Evolutionary conservation across 139 green algal genomes (phyloP).

Genomic region (Ettlia oleoabundans): DNA sequence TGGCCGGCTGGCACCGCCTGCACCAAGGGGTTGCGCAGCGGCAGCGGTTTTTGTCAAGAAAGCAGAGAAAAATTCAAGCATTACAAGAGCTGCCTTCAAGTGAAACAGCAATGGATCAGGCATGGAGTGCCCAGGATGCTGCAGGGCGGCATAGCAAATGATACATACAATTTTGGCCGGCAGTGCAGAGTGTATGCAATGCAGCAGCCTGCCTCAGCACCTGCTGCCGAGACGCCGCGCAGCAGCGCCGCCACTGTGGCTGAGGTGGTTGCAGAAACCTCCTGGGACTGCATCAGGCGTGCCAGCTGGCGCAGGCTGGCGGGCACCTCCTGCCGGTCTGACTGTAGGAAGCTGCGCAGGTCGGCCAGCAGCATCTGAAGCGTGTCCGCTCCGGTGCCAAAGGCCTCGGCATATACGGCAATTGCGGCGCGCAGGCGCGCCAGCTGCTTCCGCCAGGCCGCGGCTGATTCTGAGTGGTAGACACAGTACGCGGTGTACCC

Average conservation of each 20-base stretch:
- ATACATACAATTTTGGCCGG: no score
- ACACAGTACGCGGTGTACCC: slow-evolving; percentile 34
- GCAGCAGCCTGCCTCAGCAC: no score
- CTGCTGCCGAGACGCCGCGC: slow-evolving; percentile 27
- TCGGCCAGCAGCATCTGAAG: slow-evolving; percentile 34
- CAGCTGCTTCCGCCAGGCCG: neutral
- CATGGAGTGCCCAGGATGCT: no score
- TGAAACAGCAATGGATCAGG: no score
- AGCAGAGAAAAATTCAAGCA: no score
- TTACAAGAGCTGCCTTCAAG: no score
- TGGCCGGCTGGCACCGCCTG: neutral
- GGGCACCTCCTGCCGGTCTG: slow-evolving; percentile 47
- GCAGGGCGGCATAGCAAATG: no score
- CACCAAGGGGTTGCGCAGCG: no score
- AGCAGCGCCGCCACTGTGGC: slow-evolving; percentile 32
- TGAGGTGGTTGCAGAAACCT: slow-evolving; percentile 22
- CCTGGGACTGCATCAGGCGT: slow-evolving; percentile 47
- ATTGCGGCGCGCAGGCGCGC: slow-evolving; percentile 36
- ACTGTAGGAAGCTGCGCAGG: slow-evolving; percentile 47
- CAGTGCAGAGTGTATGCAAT: no score
- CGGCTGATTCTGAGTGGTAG: slow-evolving; percentile 39
- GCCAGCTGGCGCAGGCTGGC: slow-evolving; percentile 52
- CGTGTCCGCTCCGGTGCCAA: slow-evolving; percentile 48
- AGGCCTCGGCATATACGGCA: slow-evolving; percentile 45
- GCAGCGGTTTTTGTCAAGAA: no score